Evolutionary conservation across 441 rosid species (phyloP).

Genomic region (Codiaeum variegatum): DNA sequence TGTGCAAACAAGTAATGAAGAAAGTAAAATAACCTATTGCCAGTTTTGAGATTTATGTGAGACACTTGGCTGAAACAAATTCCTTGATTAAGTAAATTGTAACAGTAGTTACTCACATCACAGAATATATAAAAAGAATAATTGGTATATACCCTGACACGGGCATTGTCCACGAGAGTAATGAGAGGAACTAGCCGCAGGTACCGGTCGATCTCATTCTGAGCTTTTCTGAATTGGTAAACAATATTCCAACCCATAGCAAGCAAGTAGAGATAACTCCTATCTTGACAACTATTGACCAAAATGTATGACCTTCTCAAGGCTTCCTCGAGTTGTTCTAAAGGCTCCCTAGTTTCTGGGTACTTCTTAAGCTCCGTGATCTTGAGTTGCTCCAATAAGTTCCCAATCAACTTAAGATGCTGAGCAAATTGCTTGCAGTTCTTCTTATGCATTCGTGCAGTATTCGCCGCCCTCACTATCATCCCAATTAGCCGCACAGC

Average conservation of each 20-base stretch:
- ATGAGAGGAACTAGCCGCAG: constrained; percentile 86
- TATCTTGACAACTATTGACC: constrained; percentile 81
- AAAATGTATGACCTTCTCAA: constrained; percentile 73
- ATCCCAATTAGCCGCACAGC: constrained; percentile 77
- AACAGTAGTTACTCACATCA: neutral
- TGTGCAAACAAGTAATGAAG: neutral
- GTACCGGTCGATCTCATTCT: constrained; percentile 80
- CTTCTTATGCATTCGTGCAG: constrained; percentile 92
- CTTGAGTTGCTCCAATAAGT: constrained; percentile 74
- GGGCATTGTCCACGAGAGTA: constrained; percentile 79
- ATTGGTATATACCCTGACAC: constrained; percentile 66
- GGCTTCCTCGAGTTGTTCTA: constrained; percentile 90
- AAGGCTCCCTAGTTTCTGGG: constrained; percentile 75
- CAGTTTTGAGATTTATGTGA: neutral
- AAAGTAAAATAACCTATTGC: neutral
- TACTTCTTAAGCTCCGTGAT: constrained; percentile 76
- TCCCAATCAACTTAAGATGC: constrained; percentile 85
- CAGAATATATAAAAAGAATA: neutral
- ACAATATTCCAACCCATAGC: constrained; percentile 99
- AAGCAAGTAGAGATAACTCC: constrained; percentile 82
- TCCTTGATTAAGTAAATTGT: neutral
- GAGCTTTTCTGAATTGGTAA: constrained; percentile 85
- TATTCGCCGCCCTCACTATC: constrained; percentile 74
- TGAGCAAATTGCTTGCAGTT: constrained; percentile 89
- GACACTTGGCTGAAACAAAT: neutral